Base-by-base conservation (phyloP, 2,329 filamentous ascomycete species). In the Ceratocystiopsis brevicomis region DNA sequence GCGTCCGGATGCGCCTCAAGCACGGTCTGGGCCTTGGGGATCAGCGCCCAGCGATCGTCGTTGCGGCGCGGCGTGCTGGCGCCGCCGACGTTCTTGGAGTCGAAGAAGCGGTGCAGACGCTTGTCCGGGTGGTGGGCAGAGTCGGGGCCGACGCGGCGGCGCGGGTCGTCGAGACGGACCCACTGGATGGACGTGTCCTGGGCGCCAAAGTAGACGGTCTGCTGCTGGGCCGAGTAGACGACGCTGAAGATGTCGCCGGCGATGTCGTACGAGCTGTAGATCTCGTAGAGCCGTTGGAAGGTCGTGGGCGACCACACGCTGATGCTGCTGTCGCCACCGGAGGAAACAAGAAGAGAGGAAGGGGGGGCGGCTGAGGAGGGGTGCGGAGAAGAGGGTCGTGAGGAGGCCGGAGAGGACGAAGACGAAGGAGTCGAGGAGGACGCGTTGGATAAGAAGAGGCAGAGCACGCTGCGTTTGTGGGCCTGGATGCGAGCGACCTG, bases 151-250 rank as follows among this genome's bases (percentile, higher is more conserved):
- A 71, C 80, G 51, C 69, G 64, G 18, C 68, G 61, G 30, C 68
- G 65, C 19, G 74, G 70, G 49, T 83, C 73, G 52, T 73, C 73
- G 44, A 94, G 63, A 50, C 78, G 71, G 52, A 85, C 81, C 90
- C 90, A 98, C 67, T 94, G 87, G 42, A 95, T 90, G 36, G 81
- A 85, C 9, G 86, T 90, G 56, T 96, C 95, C 57, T 96, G 90
- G 1, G 86, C 84, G 45, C 90, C 90, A 38, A 94, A 73, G 58
- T 94, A 96, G 4, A 94, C 71, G 0, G 81, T 93, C 51, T 88
- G 73, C 53, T 84, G 68, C 51, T 76, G 71, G 8, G 76, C 64
- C 4, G 86, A 94, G 59, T 93, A 95, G 1, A 80, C 81, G n/a
- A 94, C 78, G 52, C 85, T 93, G 58, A 96, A 96, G 46, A 98